Percentiles rank a stretch among this genome's conserved stretches.
Evolutionary conservation across 106 monocot genomes (phyloP).

Genomic region (Phalaenopsis equestris): DNA sequence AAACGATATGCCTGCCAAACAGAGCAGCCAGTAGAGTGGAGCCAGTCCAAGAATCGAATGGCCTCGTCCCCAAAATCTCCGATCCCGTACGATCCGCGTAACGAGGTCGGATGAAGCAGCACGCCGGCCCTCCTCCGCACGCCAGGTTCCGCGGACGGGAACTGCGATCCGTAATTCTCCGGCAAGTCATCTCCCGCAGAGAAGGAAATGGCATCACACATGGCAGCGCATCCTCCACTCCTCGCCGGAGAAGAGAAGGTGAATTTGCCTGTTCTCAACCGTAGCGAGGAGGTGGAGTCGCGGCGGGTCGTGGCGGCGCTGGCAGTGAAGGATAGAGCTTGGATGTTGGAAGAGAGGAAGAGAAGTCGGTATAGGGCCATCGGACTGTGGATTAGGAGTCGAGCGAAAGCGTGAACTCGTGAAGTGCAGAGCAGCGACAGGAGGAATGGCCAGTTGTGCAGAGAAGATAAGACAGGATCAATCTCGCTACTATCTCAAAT

Average conservation of each 20-base stretch:
- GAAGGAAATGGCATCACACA: not conserved
- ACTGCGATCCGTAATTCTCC: slow-evolving; percentile 48
- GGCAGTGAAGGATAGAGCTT: not conserved
- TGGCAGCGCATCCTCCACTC: not conserved
- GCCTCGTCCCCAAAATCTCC: slow-evolving; percentile 87
- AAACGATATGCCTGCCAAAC: slow-evolving; percentile 70
- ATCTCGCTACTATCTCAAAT: too few relatives aligned
- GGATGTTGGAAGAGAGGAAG: not conserved
- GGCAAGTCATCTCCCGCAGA: slow-evolving; percentile 60
- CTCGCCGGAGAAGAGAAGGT: not conserved
- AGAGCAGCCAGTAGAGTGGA: slow-evolving; percentile 60
- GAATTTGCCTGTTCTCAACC: not conserved
- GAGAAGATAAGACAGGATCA: too few relatives aligned
- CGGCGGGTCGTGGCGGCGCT: not conserved
- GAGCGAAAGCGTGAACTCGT: not conserved
- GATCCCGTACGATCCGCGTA: slow-evolving; percentile 72
- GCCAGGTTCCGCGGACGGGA: slow-evolving; percentile 41
- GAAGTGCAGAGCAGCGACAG: not conserved
- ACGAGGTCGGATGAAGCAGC: slow-evolving; percentile 79
- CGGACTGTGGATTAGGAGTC: not conserved
- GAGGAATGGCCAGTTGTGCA: too few relatives aligned
- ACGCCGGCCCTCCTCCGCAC: slow-evolving; percentile 61
- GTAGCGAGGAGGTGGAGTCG: not conserved
- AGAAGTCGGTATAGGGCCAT: not conserved
- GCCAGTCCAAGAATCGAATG: slow-evolving; percentile 77